phyloP scores from a whole-genome alignment of 768 basidiomycete genomes.

The Coprinopsis strossmayeri region DNA sequence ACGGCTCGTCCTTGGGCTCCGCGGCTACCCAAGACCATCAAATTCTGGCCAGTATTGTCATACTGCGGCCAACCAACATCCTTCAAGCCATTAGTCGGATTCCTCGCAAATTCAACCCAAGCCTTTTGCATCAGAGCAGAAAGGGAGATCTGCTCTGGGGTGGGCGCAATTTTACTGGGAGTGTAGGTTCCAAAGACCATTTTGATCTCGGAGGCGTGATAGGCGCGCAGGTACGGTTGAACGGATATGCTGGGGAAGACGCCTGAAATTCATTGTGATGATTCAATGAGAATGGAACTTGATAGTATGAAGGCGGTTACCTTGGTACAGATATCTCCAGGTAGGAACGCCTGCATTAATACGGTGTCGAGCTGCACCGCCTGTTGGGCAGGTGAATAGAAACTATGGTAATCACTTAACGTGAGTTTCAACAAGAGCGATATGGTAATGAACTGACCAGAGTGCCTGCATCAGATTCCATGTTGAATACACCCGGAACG shows the following conservation, averaged over 20 bases:
- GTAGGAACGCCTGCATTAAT: conserved; percentile 20
- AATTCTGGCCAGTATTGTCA: too few relatives aligned
- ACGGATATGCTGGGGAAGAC: conserved; percentile 30
- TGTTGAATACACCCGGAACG: too few relatives aligned
- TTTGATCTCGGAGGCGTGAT: conserved; percentile 32
- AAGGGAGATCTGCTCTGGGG: conserved; percentile 9
- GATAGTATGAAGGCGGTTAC: neutral
- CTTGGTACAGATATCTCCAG: conserved; percentile 17
- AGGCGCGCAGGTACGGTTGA: conserved; percentile 27
- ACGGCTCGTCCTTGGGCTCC: too few relatives aligned
- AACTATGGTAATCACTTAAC: too few relatives aligned
- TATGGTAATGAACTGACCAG: neutral
- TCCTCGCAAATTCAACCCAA: conserved; percentile 12
- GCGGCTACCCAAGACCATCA: too few relatives aligned
- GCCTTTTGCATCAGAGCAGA: conserved; percentile 7
- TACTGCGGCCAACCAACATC: conserved; percentile 17
- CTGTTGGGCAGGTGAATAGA: conserved; percentile 24
- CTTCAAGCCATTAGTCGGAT: conserved; percentile 8
- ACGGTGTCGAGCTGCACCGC: conserved; percentile 20
- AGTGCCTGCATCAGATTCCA: too few relatives aligned
- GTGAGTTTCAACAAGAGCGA: neutral
- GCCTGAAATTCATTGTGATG: conserved; percentile 12
- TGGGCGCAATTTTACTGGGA: conserved; percentile 14
- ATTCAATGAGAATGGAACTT: neutral
- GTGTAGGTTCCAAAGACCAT: conserved; percentile 29